Evolutionary conservation across 768 basidiomycete genomes (phyloP).

Genomic region (Hortiboletus campestris): DNA sequence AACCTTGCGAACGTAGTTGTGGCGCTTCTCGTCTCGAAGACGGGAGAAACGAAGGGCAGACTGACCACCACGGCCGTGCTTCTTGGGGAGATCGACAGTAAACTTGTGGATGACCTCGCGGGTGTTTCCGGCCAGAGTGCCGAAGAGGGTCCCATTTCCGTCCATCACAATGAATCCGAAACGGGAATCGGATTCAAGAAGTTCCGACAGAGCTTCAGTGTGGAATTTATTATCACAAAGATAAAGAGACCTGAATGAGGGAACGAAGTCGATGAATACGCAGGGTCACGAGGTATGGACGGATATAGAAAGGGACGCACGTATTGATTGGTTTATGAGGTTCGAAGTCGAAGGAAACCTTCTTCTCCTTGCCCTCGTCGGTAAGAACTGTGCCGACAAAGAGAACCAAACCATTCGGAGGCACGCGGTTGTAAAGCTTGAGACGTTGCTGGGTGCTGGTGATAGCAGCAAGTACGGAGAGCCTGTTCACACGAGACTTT

Average conservation of each 20-base stretch:
- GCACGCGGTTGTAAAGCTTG: slow-evolving; percentile 95
- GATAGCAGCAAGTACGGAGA: slow-evolving; percentile 96
- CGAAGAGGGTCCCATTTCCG: slow-evolving; percentile 96
- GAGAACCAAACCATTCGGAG: slow-evolving; percentile 94
- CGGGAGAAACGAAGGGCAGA: slow-evolving; percentile 99
- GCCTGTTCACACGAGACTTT: slow-evolving; percentile 96
- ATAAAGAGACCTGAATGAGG: slow-evolving; percentile 75
- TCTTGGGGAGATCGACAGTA: slow-evolving; percentile 98
- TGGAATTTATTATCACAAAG: slow-evolving; percentile 99
- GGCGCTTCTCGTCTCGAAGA: slow-evolving; percentile 97
- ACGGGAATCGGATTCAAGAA: slow-evolving; percentile 94
- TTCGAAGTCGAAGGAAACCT: slow-evolving; percentile 97
- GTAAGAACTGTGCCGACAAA: slow-evolving; percentile 98
- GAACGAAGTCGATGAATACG: background rate
- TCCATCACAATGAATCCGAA: slow-evolving; percentile 99
- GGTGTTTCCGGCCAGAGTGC: slow-evolving; percentile 93
- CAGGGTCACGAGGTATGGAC: background rate
- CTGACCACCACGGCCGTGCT: slow-evolving; percentile 99
- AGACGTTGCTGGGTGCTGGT: slow-evolving; percentile 97
- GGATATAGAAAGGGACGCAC: slow-evolving; percentile 44
- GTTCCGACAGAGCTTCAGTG: slow-evolving; percentile 94
- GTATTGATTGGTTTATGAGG: slow-evolving; percentile 99
- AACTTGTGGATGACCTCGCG: slow-evolving; percentile 98
- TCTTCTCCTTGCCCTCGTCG: slow-evolving; percentile 99
- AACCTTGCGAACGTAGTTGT: slow-evolving; percentile 99